These are phyloP conservation scores for Puccinia polysora DNA, from an alignment of 1,284 basidiomycete species.

Conservation along the genomic window DNA sequence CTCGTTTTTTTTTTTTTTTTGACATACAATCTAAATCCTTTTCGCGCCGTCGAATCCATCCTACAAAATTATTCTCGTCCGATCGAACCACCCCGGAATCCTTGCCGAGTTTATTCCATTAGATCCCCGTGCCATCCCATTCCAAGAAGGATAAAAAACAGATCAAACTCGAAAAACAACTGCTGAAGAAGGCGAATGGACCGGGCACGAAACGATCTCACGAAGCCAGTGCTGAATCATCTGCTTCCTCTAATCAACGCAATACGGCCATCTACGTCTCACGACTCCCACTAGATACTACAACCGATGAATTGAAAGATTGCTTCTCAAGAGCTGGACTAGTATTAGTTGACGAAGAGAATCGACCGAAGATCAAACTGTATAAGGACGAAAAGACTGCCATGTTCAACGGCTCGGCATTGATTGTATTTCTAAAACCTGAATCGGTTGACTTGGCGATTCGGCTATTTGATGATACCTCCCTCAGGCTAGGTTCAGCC, in stretches of 20 bases:
- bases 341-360: constrained; percentile 82
- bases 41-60: too few species aligned
- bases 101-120: constrained; percentile 18
- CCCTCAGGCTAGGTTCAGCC: constrained; percentile 74
- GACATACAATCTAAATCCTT: too few species aligned
- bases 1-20: neutral
- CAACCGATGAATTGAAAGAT: constrained; percentile 67
- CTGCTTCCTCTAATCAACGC: constrained; percentile 52
- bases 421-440: constrained; percentile 96
- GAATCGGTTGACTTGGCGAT: constrained; percentile 84
- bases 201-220: constrained; percentile 58
- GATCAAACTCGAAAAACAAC: constrained; percentile 59
- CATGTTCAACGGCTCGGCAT: constrained; percentile 87
- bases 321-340: constrained; percentile 87
- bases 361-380: constrained; percentile 83
- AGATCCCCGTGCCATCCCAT: constrained; percentile 25
- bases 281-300: constrained; percentile 72
- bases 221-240: constrained; percentile 42
- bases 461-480: constrained; percentile 83
- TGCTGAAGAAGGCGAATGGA: constrained; percentile 55
- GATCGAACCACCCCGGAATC: too few species aligned
- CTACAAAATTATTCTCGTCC: too few species aligned
- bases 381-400: constrained; percentile 78
- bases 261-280: constrained; percentile 92
- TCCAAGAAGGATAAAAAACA: constrained; percentile 63